These are phyloP conservation scores for Sarocladium kiliense DNA, from an alignment of 2,329 filamentous ascomycete species.

Conservation along the genomic window DNA sequence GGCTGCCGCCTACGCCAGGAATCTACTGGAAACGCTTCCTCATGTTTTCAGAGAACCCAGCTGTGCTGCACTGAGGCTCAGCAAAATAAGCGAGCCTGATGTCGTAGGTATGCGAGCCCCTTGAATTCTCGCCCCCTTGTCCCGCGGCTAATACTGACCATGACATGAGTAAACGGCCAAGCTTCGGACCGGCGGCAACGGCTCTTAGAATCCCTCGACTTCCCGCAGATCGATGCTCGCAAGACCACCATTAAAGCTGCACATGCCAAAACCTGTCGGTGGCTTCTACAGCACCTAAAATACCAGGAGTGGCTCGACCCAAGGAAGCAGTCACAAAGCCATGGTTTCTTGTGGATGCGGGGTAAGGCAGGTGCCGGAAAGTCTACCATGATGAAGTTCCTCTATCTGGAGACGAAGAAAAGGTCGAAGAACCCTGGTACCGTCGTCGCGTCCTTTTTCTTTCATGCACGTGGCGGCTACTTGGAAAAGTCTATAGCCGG, in stretches of 20 bases:
- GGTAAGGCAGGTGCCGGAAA: conserved; percentile 42
- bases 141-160: background rate
- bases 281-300: conserved; percentile 11
- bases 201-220: conserved; percentile 12
- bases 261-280: conserved; percentile 16
- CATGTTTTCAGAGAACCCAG: background rate
- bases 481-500: conserved; percentile 41
- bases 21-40: conserved; percentile 9
- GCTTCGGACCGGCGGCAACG: background rate
- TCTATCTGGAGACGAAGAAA: conserved; percentile 14
- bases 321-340: conserved; percentile 17
- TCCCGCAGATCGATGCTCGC: conserved; percentile 13
- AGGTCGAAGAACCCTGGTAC: conserved; percentile 7
- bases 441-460: conserved; percentile 39
- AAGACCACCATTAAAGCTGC: conserved; percentile 11
- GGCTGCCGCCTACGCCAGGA: conserved; percentile 20
- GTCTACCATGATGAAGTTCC: conserved; percentile 41
- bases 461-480: conserved; percentile 37
- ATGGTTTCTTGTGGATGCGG: conserved; percentile 41
- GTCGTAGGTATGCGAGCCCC: background rate
- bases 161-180: background rate
- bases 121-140: background rate
- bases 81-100: background rate
- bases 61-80: background rate
- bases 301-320: conserved; percentile 25